phyloP scores from a whole-genome alignment of 164 flowering plant species.

The Annona cherimola region DNA sequence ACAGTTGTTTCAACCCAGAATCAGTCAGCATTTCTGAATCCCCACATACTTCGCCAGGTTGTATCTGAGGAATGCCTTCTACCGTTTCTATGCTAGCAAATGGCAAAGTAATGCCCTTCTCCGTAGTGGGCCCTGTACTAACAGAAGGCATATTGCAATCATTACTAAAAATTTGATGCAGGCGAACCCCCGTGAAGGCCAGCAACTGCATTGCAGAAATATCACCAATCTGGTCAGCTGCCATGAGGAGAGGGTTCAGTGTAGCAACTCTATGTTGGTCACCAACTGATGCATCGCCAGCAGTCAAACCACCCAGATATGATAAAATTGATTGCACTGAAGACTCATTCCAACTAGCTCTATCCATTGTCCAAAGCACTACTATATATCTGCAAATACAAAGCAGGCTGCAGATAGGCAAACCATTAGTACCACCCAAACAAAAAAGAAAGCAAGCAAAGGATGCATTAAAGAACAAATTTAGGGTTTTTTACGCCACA shows the following conservation, averaged over 20 bases:
- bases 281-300: neutral
- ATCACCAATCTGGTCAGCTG: conserved; percentile 11
- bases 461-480: neutral
- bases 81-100: conserved; percentile 7
- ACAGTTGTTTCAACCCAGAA: neutral
- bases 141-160: conserved; percentile 18
- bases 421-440: neutral
- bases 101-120: conserved; percentile 8
- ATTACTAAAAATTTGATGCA: conserved; percentile 11
- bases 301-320: conserved; percentile 5
- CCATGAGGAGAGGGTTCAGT: conserved; percentile 1
- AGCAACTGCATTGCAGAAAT: conserved; percentile 7
- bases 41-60: neutral
- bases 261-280: conserved; percentile 12
- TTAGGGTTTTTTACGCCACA: neutral
- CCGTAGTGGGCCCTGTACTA: conserved; percentile 7
- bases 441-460: neutral
- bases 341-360: conserved; percentile 7
- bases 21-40: neutral
- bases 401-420: neutral
- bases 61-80: neutral
- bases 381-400: neutral
- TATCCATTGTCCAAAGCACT: conserved; percentile 14
- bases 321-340: conserved; percentile 8
- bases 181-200: conserved; percentile 8